Evolutionary conservation across 495 filamentous ascomycete species (phyloP).

Genomic region (Penicillium arizonense): DNA sequence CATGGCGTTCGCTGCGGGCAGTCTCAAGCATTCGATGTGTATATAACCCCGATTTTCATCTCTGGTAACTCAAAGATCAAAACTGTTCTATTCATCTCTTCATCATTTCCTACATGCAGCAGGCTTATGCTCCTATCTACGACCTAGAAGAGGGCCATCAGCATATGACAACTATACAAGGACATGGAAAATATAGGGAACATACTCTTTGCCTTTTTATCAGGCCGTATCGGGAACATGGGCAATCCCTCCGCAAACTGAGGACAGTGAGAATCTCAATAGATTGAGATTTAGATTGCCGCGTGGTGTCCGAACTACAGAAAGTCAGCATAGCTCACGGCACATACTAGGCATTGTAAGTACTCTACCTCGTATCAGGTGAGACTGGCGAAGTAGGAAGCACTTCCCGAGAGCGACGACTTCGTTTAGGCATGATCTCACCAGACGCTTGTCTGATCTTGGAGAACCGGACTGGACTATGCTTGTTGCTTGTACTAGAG

Average conservation of each 20-base stretch:
- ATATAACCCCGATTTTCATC: slow-evolving; percentile 19
- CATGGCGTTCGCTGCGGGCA: slow-evolving; percentile 34
- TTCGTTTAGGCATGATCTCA: slow-evolving; percentile 8
- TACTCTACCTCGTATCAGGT: no score
- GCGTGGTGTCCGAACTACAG: neutral
- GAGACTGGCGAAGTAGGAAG: no score
- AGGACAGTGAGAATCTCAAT: slow-evolving; percentile 8
- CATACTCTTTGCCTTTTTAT: neutral
- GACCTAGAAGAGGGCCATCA: neutral
- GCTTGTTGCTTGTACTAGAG: neutral
- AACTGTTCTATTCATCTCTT: slow-evolving; percentile 1
- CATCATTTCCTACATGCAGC: slow-evolving; percentile 1
- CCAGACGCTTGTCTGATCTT: slow-evolving; percentile 7
- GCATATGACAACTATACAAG: no score
- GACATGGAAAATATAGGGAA: no score
- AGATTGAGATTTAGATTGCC: slow-evolving; percentile 5
- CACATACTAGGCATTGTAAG: no score
- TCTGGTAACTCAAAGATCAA: slow-evolving; percentile 8
- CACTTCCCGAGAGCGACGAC: slow-evolving; percentile 1
- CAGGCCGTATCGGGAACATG: slow-evolving; percentile 4
- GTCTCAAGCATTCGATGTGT: slow-evolving; percentile 30
- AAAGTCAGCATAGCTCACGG: neutral
- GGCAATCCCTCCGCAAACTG: slow-evolving; percentile 14
- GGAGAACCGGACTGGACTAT: neutral
- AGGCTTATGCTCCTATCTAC: neutral